These are phyloP conservation scores for Hanseniaspora thailandica DNA, from an alignment of 805 yeast genomes.

Conservation along the genomic window DNA sequence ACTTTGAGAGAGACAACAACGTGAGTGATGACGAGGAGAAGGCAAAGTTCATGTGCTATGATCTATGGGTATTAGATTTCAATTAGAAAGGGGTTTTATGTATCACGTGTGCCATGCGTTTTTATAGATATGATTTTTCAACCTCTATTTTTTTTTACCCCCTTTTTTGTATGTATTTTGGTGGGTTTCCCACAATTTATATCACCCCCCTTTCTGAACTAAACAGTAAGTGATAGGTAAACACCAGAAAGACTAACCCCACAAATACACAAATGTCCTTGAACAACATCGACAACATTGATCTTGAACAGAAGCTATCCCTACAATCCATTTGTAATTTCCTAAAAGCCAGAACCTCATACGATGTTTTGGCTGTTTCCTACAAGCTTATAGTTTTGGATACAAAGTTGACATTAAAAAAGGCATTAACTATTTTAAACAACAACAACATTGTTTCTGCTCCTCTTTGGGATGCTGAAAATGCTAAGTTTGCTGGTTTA, in stretches of 20 bases:
- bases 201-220: too few species aligned
- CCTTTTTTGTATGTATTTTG: too few species aligned
- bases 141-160: too few species aligned
- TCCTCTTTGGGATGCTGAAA: slow-evolving; percentile 87
- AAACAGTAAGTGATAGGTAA: too few species aligned
- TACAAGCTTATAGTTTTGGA: slow-evolving; percentile 88
- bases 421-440: slow-evolving; percentile 74
- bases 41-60: slow-evolving; percentile 9
- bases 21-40: background rate
- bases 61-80: slow-evolving; percentile 9
- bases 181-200: too few species aligned
- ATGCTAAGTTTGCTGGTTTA: slow-evolving; percentile 85
- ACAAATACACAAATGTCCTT: background rate
- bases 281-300: slow-evolving; percentile 23
- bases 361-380: slow-evolving; percentile 92
- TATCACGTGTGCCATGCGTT: too few species aligned
- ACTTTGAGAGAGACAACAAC: background rate
- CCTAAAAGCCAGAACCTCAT: slow-evolving; percentile 80
- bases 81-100: too few species aligned
- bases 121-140: too few species aligned
- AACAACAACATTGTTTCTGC: slow-evolving; percentile 94
- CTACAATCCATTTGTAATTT: slow-evolving; percentile 73
- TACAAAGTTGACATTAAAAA: slow-evolving; percentile 78
- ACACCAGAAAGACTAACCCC: too few species aligned
- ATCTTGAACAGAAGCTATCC: slow-evolving; percentile 60